Conservation (phyloP, 177 flowering plant genomes). For the Vitis hybrid region DNA sequence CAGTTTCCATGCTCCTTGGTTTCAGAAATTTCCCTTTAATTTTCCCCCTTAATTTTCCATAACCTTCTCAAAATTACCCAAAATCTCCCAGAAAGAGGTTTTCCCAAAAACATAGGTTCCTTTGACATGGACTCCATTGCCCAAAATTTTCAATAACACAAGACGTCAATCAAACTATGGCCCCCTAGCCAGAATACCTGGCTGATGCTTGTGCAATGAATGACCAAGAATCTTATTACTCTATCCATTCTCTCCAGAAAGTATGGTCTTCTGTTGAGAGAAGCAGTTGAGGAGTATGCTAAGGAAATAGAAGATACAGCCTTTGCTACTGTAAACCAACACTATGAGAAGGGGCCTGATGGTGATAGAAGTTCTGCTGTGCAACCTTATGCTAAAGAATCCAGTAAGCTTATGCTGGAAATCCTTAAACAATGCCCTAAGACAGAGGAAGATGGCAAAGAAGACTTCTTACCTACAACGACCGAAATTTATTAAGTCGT, state of each 20-base stretch:
- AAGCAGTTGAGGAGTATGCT: conserved; percentile 62
- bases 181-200: conserved; percentile 64
- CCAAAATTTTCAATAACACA: not conserved
- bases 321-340: conserved; percentile 26
- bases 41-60: not conserved
- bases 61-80: not conserved
- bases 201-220: conserved; percentile 52
- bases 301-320: conserved; percentile 43
- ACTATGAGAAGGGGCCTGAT: conserved; percentile 56
- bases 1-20: conserved; percentile 56
- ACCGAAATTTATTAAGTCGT: no score
- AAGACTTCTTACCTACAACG: no score
- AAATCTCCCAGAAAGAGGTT: not conserved
- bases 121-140: no score
- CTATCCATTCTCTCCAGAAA: conserved; percentile 24
- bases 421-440: no score
- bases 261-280: conserved; percentile 49
- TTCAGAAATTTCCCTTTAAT: conserved; percentile 49
- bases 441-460: no score
- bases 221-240: conserved; percentile 54
- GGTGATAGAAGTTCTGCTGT: conserved; percentile 73
- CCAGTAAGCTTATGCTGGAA: no score
- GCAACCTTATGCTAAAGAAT: conserved; percentile 48
- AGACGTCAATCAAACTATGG: conserved; percentile 54
- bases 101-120: not conserved